Conservation (phyloP, 495 filamentous ascomycete species). For the Aspergillus bridgeri region DNA sequence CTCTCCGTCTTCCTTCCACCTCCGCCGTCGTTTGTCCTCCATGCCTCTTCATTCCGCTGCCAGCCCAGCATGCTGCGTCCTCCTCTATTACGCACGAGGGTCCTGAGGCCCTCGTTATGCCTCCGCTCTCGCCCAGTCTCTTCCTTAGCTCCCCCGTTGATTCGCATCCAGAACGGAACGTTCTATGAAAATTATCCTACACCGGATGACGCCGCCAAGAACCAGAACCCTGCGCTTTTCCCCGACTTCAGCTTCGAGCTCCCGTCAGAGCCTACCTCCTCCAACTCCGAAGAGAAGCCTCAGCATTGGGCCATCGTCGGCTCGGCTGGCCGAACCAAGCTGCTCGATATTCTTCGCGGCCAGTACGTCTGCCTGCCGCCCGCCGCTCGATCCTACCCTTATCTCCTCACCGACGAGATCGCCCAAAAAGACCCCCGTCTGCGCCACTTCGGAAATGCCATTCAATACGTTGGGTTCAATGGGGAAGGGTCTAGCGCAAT, state of each 20-base stretch:
- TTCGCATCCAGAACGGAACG: conserved; percentile 69
- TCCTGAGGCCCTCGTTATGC: not conserved
- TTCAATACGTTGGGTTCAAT: conserved; percentile 79
- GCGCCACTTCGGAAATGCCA: conserved; percentile 57
- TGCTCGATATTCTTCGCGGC: conserved; percentile 72
- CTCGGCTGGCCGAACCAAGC: conserved; percentile 66
- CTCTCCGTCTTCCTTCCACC: not conserved
- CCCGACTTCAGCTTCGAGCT: conserved; percentile 62
- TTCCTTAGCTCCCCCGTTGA: conserved; percentile 49
- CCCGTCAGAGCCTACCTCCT: conserved; percentile 41
- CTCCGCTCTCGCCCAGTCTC: not conserved
- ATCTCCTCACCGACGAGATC: conserved; percentile 63
- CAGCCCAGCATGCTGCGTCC: conserved; percentile 8
- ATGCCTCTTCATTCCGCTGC: no score
- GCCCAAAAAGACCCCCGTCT: conserved; percentile 50
- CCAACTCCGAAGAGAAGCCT: conserved; percentile 7
- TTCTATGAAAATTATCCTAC: conserved; percentile 79
- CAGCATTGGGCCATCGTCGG: conserved; percentile 77
- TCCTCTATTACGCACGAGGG: conserved; percentile 5
- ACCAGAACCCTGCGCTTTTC: conserved; percentile 59
- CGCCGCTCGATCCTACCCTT: conserved; percentile 68
- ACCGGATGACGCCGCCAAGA: conserved; percentile 30
- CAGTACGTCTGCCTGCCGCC: conserved; percentile 70
- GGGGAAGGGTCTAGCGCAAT: conserved; percentile 55
- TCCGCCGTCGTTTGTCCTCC: not conserved